Base-by-base conservation (phyloP, 371 early-diverging fungal genomes). In the Scutellospora calospora region DNA sequence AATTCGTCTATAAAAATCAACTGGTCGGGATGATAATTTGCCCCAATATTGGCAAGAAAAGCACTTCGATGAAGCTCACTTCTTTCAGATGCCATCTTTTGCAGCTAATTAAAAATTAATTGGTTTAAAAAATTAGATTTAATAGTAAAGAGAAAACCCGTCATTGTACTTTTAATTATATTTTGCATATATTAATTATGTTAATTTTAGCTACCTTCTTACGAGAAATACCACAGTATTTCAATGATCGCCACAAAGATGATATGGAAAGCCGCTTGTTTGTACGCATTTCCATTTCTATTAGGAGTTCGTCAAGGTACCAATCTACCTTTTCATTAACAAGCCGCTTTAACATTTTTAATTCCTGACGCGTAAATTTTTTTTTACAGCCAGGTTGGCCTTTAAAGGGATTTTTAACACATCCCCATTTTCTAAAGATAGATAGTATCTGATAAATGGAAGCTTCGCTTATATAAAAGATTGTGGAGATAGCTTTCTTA, bases 1-100 rank as follows among this genome's bases (percentile, higher is more conserved):
- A 31, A 31, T 38, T 72, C 73, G 27, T 72, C 52, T 16, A 72
- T 3, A 72, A 72, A 72, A 18, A 72, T 72, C 33, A 72, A 25
- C 38, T 72, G 73, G n/a, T 72, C 73, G 5, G 73, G 27, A 9
- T n/a, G 25, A 51, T 72, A 72, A 25, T 29, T 25, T 20, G 16
- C 22, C 14, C 73, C 73, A 29, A 72, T 72, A 25, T 22, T 52
- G 4, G 31, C 4, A 33, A 72, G 45, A 14, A 54, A 72, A 73
- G 25, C 18, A 25, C 74, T 74, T 33, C 18, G 27, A 33, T 31
- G 18, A 31, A 62, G 20, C 33, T 62, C 33, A 33, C 14, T 62
- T 62, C 8, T 18, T 33, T 33, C 31, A 33, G 27, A 62, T 16
- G 33, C 16, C 14, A 31, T 33, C 14, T 62, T 12, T 16, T 62